Conservation (phyloP, 2,329 filamentous ascomycete genomes). For the Trichophyton simii region DNA sequence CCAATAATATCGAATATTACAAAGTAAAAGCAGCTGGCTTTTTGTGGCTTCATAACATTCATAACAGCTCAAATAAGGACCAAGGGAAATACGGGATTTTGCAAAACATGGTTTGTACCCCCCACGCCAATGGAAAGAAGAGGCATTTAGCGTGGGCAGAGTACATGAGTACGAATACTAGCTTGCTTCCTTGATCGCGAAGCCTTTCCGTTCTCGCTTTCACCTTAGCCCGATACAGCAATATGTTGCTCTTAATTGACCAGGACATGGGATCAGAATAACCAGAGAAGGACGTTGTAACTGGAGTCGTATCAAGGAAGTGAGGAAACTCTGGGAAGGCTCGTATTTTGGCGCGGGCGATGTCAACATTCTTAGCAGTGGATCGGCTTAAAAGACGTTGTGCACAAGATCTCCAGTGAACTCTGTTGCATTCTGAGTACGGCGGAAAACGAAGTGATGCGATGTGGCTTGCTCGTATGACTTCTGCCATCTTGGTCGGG, state of each 20-base stretch:
- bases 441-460: background rate
- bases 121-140: background rate
- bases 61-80: background rate
- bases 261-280: background rate
- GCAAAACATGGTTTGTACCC: background rate
- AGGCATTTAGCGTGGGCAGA: background rate
- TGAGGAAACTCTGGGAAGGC: background rate
- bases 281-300: background rate
- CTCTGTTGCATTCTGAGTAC: background rate
- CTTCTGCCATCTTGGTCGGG: background rate
- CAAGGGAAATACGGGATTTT: background rate
- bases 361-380: no score
- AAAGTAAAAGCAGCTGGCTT: background rate
- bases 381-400: background rate
- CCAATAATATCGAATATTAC: no score
- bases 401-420: background rate
- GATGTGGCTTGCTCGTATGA: conserved; percentile 1
- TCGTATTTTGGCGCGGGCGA: background rate
- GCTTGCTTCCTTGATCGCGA: background rate
- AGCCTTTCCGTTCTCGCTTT: background rate
- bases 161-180: background rate
- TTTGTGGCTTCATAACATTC: background rate
- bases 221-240: background rate
- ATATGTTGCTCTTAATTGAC: background rate
- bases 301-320: background rate